Evolutionary conservation across 352 stramenopile genomes (phyloP), one percentile per base, ranked within the genome.

Genomic region (Blastocystis hominis): DNA sequence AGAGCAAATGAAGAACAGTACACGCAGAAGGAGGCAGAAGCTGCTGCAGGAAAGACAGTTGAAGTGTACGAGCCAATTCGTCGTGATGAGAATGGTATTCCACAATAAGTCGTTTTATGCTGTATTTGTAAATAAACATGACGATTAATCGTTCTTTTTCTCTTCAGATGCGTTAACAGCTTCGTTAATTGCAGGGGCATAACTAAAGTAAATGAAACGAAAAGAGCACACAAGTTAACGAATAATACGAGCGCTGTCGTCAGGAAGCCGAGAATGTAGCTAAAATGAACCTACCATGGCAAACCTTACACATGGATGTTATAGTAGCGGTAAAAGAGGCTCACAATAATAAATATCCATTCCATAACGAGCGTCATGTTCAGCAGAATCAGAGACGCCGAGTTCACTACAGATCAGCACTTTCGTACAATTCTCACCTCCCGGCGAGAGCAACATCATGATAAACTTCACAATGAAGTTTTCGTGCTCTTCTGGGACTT

Each of bases 1-100:
- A 61, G 53, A 36, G 77, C 77, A 9, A 87, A 87, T 46, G 62
- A 87, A 44, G 56, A 87, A 50, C 77, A 87, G 36, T 87, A 87
- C 56, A 87, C 77, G 47, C 77, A 87, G 55, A 10, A 61, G 44
- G 77, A 87, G 40, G 77, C 77, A 17, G 77, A 87, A 55, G 47
- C 55, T n/a, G 77, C 20, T 47, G 77, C 77, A 36, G 77, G 77
- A 40, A 72, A 75, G 77, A 87, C 54, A 7, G 70, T 75, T 36
- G 77, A 87, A 24, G 55, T 77, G 40, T 87, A 87, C 55, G 34
- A 72, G 30, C 62, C 62, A 4, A 87, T 87, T 56, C 36, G 62
- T 9, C n/a, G 72, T 50, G 50, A 84, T 50, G 50, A 54, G 40
- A 66, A 55, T n/a, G 54, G 53, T 34, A 55, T 66, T 44, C 56